A percentile compares a stretch with the other conserved stretches of the same genome.
Conservation (phyloP, 2,329 filamentous ascomycete genomes). For the Aureobasidium melanogenum region DNA sequence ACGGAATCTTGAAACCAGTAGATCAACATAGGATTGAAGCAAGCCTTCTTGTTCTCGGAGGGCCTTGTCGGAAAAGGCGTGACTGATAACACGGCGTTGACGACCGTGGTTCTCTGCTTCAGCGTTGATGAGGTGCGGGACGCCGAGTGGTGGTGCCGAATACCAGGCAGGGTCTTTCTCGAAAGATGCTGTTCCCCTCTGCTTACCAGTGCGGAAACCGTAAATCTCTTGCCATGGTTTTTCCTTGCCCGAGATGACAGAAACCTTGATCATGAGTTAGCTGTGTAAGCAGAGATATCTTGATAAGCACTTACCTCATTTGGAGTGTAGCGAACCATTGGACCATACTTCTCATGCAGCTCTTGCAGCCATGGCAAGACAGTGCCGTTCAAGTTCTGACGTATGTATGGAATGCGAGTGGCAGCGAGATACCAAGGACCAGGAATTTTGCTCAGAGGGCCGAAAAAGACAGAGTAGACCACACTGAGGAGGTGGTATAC, state of each 20-base stretch:
- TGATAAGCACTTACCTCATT: constrained; percentile 22
- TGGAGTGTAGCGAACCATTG: constrained; percentile 34
- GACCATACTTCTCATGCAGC: constrained; percentile 33
- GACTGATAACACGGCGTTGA: constrained; percentile 29
- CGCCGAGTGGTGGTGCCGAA: constrained; percentile 23
- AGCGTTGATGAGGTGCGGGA: constrained; percentile 14
- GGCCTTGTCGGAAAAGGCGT: constrained; percentile 36
- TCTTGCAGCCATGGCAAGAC: constrained; percentile 12
- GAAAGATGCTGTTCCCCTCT: constrained; percentile 26
- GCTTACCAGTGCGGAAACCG: constrained; percentile 29
- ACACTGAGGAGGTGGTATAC: constrained; percentile 3
- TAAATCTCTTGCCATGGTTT: constrained; percentile 37
- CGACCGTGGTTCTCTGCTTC: constrained; percentile 26
- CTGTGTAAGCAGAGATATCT: background rate
- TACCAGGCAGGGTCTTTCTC: constrained; percentile 31
- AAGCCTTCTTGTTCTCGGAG: constrained; percentile 33
- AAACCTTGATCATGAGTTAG: constrained; percentile 18
- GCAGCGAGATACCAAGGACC: constrained; percentile 28
- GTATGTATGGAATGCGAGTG: constrained; percentile 25
- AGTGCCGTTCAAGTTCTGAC: constrained; percentile 22
- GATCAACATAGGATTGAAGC: constrained; percentile 31
- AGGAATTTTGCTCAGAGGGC: constrained; percentile 31
- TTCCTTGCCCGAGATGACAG: constrained; percentile 33
- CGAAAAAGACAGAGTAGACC: constrained; percentile 32
- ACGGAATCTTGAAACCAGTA: constrained; percentile 28